These are phyloP conservation scores for Zoysia japonica DNA, from an alignment of 176 grass and related monocot genomes.

Conservation along the genomic window DNA sequence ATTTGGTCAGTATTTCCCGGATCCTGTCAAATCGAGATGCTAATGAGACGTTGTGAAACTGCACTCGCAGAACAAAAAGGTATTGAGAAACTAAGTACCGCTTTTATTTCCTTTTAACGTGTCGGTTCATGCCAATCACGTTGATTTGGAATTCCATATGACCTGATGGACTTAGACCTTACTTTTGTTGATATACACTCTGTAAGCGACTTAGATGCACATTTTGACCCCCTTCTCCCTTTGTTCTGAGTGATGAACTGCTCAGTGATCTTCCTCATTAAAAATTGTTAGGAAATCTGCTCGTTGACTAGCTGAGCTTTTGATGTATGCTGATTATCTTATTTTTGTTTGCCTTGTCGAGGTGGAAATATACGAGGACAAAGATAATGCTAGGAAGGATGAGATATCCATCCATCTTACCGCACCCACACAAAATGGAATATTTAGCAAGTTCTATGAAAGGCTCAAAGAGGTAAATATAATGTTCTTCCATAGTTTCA, in stretches of 20 bases:
- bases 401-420: conserved; percentile 73
- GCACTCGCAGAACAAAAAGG: no score
- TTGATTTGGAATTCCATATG: background rate
- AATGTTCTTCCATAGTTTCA: background rate
- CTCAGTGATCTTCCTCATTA: background rate
- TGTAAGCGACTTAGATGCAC: background rate
- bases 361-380: conserved; percentile 89
- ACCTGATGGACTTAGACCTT: background rate
- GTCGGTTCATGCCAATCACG: no score
- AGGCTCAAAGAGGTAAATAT: conserved; percentile 80
- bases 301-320: background rate
- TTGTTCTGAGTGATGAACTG: background rate
- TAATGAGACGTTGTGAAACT: background rate
- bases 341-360: conserved; percentile 39
- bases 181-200: background rate
- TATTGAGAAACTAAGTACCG: background rate
- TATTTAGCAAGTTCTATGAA: conserved; percentile 72
- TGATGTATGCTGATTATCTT: background rate
- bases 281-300: background rate
- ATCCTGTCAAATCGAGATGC: background rate
- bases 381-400: conserved; percentile 82
- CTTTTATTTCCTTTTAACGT: background rate
- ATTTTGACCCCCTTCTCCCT: background rate
- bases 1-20: background rate
- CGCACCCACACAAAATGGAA: conserved; percentile 43